phyloP scores from a whole-genome alignment of 129 eudicot species.

The Scalesia atractyloides region DNA sequence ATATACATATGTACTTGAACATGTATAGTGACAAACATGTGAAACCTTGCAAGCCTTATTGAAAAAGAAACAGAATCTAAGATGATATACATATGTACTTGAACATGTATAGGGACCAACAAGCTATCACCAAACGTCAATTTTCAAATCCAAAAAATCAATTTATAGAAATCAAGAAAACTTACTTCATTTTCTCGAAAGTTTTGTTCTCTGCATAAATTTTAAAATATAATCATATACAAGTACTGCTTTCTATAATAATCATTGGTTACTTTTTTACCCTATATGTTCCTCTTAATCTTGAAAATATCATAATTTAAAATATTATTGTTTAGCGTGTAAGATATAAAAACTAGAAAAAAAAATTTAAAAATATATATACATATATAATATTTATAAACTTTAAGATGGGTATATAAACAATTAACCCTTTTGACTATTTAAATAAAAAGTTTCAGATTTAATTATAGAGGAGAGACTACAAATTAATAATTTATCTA shows the following conservation, averaged over 20 bases:
- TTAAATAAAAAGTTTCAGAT: background rate
- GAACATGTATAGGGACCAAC: background rate
- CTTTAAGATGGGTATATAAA: slow-evolving; percentile 9
- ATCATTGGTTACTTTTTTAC: background rate
- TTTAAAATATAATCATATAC: background rate
- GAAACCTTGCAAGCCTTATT: too few species aligned
- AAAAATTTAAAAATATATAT: background rate
- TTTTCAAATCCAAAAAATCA: background rate
- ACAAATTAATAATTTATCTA: background rate
- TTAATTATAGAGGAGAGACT: background rate
- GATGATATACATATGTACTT: too few species aligned
- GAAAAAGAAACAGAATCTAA: too few species aligned
- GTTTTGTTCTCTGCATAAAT: background rate
- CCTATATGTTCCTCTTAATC: background rate
- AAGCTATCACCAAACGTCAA: background rate
- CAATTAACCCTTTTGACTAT: slow-evolving; percentile 1
- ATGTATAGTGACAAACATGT: too few species aligned
- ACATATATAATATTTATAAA: background rate
- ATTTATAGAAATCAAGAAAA: background rate
- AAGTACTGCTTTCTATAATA: background rate
- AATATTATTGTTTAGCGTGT: background rate
- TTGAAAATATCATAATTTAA: background rate
- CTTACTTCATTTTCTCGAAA: background rate
- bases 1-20: too few species aligned
- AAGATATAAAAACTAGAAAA: background rate